Evolutionary conservation across 805 yeast species (phyloP), one percentile per base, ranked within the genome.

Genomic region (Barnettozyma vustinii): DNA sequence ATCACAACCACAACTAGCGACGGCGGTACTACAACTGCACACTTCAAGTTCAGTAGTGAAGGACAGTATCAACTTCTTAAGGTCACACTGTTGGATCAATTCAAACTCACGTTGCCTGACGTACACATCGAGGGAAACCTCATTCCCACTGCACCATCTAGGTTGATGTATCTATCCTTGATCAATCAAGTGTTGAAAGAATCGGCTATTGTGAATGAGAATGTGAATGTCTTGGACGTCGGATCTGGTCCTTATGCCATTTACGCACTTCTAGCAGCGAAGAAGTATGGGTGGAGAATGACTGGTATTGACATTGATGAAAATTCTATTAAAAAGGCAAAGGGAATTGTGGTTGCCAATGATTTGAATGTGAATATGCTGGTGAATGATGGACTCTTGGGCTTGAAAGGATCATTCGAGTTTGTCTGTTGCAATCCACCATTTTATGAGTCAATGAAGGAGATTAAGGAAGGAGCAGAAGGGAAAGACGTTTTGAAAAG

Each of bases 401-500:
- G 42, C 1, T 39, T 60, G 16, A 47, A 47, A 20, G 45, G 35
- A 2, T 23, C 37, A 1, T 52, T 53, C 21, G 51, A 49, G 30
- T 68, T 76, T 49, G 63, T 69, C 6, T 66, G 78, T 57, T 77
- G 82, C 56, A 77, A 77, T 54, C 83, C 83, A 3, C 83, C 83
- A 2, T 77, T 77, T 53, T 77, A 75, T 55, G 47, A 54, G 2
- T 66, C 74, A 0, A 10, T 23, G 0, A 61, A 56, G 1, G 80
- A 75, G 40, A 51, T 73, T 56, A 45, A 50, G 5, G 36, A 42
- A 3, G 58, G 59, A 15, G 37, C 47, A 9, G 37, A 39, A 2
- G n/a, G 35, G 5, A 76, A 75, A 52, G 26, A 25, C 2, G 13
- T 8, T 3, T 32, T 54, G 6, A 53, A 62, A 1, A 47, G 56